Conservation (phyloP, 1,284 basidiomycete genomes). For the Testicularia cyperi region DNA sequence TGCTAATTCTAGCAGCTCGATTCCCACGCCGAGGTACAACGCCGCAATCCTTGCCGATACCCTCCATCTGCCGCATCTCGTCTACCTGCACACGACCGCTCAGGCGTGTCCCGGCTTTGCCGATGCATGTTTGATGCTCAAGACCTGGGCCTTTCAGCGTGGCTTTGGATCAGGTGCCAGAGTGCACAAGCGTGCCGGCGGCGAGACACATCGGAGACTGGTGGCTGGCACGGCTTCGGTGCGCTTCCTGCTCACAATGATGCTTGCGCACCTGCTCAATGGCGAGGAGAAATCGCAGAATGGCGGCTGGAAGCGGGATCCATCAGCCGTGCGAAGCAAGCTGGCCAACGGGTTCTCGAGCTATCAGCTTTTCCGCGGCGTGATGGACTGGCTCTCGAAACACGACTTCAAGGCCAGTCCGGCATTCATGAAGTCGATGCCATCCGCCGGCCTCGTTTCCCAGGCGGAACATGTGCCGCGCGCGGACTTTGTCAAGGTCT, state of each 20-base stretch:
- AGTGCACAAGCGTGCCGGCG: constrained; percentile 58
- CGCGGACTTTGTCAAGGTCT: constrained; percentile 56
- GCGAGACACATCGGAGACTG: constrained; percentile 21
- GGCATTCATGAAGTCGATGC: constrained; percentile 67
- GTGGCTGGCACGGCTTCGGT: constrained; percentile 64
- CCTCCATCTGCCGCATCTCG: constrained; percentile 70
- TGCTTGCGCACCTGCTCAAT: constrained; percentile 58
- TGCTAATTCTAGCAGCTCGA: constrained; percentile 28
- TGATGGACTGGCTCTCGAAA: constrained; percentile 72
- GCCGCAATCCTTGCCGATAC: constrained; percentile 71
- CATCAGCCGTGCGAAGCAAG: constrained; percentile 58
- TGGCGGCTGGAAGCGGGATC: constrained; percentile 18
- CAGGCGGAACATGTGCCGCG: constrained; percentile 54
- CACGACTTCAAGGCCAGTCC: constrained; percentile 71
- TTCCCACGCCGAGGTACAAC: constrained; percentile 75
- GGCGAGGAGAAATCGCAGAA: constrained; percentile 60
- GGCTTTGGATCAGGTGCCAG: constrained; percentile 66
- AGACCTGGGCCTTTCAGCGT: constrained; percentile 86
- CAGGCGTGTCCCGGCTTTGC: constrained; percentile 69
- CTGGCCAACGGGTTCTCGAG: constrained; percentile 75
- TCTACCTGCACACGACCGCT: constrained; percentile 71
- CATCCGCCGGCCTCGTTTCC: constrained; percentile 38
- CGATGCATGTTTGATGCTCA: constrained; percentile 77
- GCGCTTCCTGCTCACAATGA: constrained; percentile 66
- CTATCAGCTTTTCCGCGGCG: constrained; percentile 81